Conservation (phyloP, 2,329 filamentous ascomycete species). For the Fusarium sp. region DNA sequence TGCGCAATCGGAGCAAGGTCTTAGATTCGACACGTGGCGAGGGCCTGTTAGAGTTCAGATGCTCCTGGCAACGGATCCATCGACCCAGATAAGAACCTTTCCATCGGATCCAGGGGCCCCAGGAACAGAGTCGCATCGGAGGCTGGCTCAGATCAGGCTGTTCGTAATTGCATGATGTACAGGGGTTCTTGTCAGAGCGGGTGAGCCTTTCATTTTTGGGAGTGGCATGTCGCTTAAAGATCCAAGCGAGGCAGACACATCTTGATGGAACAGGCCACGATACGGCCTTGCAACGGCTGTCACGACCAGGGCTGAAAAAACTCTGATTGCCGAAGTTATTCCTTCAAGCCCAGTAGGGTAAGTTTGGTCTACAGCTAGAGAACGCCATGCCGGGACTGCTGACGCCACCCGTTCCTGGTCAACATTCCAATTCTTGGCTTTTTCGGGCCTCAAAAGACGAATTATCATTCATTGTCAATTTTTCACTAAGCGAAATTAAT, state of each 20-base stretch:
- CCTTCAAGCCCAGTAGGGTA: neutral
- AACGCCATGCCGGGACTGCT: neutral
- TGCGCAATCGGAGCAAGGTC: neutral
- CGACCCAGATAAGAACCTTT: neutral
- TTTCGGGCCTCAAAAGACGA: neutral
- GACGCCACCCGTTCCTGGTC: neutral
- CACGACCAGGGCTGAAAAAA: neutral
- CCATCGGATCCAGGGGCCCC: neutral
- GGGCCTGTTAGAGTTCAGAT: neutral
- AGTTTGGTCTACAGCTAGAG: neutral
- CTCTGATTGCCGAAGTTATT: neutral
- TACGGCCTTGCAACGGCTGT: neutral
- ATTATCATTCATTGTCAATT: neutral
- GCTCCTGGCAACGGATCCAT: neutral
- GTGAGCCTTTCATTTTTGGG: neutral
- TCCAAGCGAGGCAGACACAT: neutral
- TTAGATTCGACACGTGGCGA: neutral
- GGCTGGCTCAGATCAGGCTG: neutral
- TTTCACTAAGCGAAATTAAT: neutral
- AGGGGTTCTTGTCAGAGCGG: neutral
- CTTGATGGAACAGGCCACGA: neutral
- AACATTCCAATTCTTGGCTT: neutral
- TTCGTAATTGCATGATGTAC: neutral
- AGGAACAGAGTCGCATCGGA: neutral
- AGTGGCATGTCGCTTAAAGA: neutral